Conservation (phyloP, 306 rosid species). For the Prunus mira region DNA sequence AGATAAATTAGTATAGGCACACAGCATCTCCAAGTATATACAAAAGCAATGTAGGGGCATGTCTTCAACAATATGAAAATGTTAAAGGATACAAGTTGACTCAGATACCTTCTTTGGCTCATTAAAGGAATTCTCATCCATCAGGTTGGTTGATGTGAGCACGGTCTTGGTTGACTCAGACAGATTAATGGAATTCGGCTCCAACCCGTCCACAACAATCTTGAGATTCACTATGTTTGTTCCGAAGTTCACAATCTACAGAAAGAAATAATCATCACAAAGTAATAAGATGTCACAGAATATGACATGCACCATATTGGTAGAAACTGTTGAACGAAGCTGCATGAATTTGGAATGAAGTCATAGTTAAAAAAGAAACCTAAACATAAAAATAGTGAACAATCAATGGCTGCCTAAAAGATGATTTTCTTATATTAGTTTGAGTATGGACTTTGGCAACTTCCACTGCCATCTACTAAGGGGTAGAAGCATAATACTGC, state of each 20-base stretch:
- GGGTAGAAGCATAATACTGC: not conserved
- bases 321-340: not conserved
- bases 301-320: not conserved
- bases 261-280: not conserved
- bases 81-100: not conserved
- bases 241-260: slow-evolving; percentile 86
- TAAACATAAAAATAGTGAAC: not conserved
- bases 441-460: not conserved
- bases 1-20: not conserved
- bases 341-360: not conserved
- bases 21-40: not conserved
- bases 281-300: not conserved
- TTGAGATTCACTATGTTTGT: slow-evolving; percentile 45
- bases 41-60: not conserved
- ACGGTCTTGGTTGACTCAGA: slow-evolving; percentile 58
- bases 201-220: slow-evolving; percentile 48
- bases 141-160: slow-evolving; percentile 61
- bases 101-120: slow-evolving; percentile 65
- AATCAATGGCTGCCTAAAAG: not conserved
- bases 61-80: not conserved
- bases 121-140: slow-evolving; percentile 83
- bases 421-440: not conserved
- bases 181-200: slow-evolving; percentile 31
- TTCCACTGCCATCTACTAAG: not conserved
- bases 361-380: not conserved